These are phyloP conservation scores for Globisporangium carolinianum DNA, from an alignment of 352 stramenopile species.

Conservation along the genomic window DNA sequence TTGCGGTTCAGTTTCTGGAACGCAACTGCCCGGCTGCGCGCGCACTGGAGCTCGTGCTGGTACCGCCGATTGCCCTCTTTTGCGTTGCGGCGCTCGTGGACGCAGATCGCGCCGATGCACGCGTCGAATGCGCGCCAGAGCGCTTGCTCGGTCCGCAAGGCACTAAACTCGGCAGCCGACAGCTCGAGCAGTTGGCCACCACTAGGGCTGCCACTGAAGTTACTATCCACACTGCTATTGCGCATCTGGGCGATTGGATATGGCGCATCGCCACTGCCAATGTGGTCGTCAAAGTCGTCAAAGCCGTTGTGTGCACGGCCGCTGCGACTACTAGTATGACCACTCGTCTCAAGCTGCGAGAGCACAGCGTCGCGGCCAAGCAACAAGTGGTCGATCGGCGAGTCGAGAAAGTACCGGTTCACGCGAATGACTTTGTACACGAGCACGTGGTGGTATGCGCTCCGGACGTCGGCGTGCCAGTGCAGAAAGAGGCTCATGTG, in stretches of 20 bases:
- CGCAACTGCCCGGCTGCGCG: constrained; percentile 36
- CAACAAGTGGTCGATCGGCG: constrained; percentile 58
- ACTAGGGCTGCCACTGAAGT: not conserved
- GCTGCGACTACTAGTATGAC: not conserved
- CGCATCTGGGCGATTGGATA: constrained; percentile 2
- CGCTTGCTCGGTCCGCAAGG: constrained; percentile 51
- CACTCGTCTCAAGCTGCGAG: constrained; percentile 17
- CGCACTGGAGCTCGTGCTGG: constrained; percentile 43
- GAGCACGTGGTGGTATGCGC: constrained; percentile 69
- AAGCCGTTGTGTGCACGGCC: constrained; percentile 15
- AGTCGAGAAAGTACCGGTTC: constrained; percentile 58
- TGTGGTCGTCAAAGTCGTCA: constrained; percentile 22
- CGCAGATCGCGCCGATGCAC: constrained; percentile 51
- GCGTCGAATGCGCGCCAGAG: constrained; percentile 75
- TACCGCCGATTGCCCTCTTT: constrained; percentile 56
- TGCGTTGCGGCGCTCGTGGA: constrained; percentile 46
- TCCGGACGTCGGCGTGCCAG: constrained; percentile 66
- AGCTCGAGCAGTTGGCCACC: constrained; percentile 15
- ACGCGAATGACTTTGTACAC: constrained; percentile 57
- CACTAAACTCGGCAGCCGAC: constrained; percentile 34
- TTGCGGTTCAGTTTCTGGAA: constrained; percentile 50
- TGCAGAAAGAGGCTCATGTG: constrained; percentile 77
- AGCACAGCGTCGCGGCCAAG: constrained; percentile 43
- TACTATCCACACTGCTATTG: constrained; percentile 8
- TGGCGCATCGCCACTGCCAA: constrained; percentile 1